Evolutionary conservation across 176 grass and related monocot genomes (phyloP), one percentile per base, ranked within the genome.

Genomic region (Aegilops umbellulata): DNA sequence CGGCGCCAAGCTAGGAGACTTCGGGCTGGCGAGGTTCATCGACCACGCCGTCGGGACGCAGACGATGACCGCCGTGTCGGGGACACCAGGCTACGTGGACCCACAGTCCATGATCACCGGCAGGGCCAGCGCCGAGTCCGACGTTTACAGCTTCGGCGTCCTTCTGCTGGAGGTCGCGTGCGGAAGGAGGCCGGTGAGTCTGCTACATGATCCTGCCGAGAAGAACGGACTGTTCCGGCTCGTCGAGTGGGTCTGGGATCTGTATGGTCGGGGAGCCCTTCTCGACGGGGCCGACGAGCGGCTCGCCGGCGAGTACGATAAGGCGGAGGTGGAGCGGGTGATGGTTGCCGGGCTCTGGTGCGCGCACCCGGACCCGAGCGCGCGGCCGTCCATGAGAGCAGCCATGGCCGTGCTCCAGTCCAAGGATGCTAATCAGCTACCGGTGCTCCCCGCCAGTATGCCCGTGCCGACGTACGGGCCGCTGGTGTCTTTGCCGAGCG

Each of bases 11-110:
- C 67, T 70, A 39, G 67, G 67, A 12, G 67, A 70, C 67, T 69
- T 69, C 67, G 67, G 67, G 32, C 32, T 69, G 32, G 67, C 67
- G 19, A 38, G 67, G 67, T 69, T 69, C 67, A 69, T 69, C 67
- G 67, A 69, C 67, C 67, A 70, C 34, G 67, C 67, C 67, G 34
- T 70, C 67, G 34, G 67, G 67, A 70, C 10, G 34, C 68, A 70
- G 34, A 70, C 67, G 4, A 70, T 70, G 34, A 70, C 67, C 20
- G 67, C 34, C 67, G 67, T 70, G 34, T 70, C 67, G 34, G 67
- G 67, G 34, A 70, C 67, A 11, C 67, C 67, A 3, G 67, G 67
- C 19, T 70, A 70, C 67, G 67, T 70, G 34, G 34, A 70, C 2
- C 67, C 67, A 3, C 32, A 70, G 20, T 70, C 31, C 67, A 38